Evolutionary conservation across 768 basidiomycete genomes (phyloP).

Genomic region (Lactifluus subvellereus): DNA sequence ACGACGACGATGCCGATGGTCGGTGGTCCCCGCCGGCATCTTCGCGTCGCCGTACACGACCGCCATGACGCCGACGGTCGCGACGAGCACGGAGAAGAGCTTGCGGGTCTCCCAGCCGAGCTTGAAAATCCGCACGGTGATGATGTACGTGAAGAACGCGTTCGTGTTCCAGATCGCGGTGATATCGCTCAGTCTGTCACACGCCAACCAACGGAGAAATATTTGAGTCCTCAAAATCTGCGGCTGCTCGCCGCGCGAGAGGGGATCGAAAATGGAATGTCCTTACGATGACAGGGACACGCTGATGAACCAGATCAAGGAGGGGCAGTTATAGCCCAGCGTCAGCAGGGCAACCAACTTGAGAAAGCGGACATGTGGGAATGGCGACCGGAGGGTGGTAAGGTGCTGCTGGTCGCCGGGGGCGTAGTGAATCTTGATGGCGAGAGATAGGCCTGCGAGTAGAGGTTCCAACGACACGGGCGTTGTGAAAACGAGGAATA

Average conservation of each 20-base stretch:
- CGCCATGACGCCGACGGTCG: conserved; percentile 71
- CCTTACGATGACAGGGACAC: conserved; percentile 67
- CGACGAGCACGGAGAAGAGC: conserved; percentile 68
- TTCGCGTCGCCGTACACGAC: conserved; percentile 69
- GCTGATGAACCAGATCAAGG: conserved; percentile 69
- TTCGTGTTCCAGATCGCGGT: conserved; percentile 82
- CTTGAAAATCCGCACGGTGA: conserved; percentile 67
- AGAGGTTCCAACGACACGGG: conserved; percentile 45
- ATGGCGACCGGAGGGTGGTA: conserved; percentile 13
- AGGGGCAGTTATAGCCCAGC: conserved; percentile 55
- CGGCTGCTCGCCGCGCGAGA: no score
- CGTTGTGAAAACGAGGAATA: conserved; percentile 51
- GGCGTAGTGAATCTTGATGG: conserved; percentile 36
- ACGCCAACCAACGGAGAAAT: no score
- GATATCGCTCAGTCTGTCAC: conserved; percentile 67
- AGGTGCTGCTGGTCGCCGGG: conserved; percentile 5
- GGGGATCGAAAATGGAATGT: not conserved
- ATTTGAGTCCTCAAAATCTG: no score
- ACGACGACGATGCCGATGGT: not conserved
- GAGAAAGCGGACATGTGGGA: conserved; percentile 35
- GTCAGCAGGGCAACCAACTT: conserved; percentile 37
- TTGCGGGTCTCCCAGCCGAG: conserved; percentile 58
- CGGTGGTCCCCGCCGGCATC: conserved; percentile 29
- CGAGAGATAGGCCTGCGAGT: conserved; percentile 45
- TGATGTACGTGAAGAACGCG: conserved; percentile 86